Evolutionary conservation across 1,139 yeast genomes (phyloP).

Genomic region (Zygoascus sp.): DNA sequence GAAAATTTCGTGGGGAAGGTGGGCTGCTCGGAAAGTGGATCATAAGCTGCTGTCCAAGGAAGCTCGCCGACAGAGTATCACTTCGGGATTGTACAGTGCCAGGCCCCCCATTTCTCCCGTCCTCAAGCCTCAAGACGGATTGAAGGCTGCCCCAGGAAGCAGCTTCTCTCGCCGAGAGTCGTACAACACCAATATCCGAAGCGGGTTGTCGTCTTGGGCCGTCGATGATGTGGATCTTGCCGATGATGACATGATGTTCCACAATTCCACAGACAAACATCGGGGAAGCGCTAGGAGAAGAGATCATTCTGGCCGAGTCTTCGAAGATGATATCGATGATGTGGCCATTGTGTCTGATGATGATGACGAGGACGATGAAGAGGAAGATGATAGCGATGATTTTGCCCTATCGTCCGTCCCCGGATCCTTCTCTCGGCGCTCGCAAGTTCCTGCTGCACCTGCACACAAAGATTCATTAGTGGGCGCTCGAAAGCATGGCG

Average conservation of each 20-base stretch:
- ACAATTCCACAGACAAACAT: constrained; percentile 17
- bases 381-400: constrained; percentile 29
- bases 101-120: constrained; percentile 27
- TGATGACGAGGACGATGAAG: constrained; percentile 31
- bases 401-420: not conserved
- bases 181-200: constrained; percentile 12
- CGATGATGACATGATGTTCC: constrained; percentile 34
- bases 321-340: constrained; percentile 26
- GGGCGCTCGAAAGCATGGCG: constrained; percentile 20
- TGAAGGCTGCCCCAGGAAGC: not conserved
- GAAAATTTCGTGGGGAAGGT: constrained; percentile 97
- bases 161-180: constrained; percentile 5
- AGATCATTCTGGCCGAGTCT: constrained; percentile 16
- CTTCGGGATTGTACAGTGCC: constrained; percentile 29
- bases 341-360: constrained; percentile 23
- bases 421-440: not conserved
- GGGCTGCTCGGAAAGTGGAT: constrained; percentile 72
- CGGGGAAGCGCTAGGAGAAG: constrained; percentile 5
- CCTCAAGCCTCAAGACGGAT: constrained; percentile 16
- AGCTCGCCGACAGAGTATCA: constrained; percentile 49
- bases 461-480: constrained; percentile 10
- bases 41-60: constrained; percentile 12
- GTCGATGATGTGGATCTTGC: constrained; percentile 44
- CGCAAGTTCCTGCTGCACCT: constrained; percentile 3
- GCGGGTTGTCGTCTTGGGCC: constrained; percentile 14